A percentile compares a stretch with the other conserved stretches of the same genome.
Evolutionary conservation across 495 filamentous ascomycete species (phyloP).

Genomic region (Pseudoneurospora amorphoporcata): DNA sequence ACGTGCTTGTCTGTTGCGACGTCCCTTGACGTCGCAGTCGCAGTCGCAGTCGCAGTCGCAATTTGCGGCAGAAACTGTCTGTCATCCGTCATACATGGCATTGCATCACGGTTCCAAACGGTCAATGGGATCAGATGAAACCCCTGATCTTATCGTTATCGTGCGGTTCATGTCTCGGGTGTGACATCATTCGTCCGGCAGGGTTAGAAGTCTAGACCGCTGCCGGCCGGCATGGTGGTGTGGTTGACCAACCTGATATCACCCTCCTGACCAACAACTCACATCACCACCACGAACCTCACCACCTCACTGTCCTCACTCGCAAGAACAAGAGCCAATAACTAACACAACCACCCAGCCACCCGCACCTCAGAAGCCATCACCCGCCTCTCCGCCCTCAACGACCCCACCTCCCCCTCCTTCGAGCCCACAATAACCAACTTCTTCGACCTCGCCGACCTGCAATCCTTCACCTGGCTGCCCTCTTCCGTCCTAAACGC

Average conservation of each 20-base stretch:
- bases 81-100: not conserved
- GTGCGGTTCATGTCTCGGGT: not conserved
- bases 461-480: not conserved
- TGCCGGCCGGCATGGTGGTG: not conserved
- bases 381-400: constrained; percentile 20
- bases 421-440: constrained; percentile 34
- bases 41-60: not conserved
- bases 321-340: not conserved
- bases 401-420: constrained; percentile 32
- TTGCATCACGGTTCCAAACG: not conserved
- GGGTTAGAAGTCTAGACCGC: not conserved
- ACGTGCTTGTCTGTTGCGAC: not conserved
- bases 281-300: not conserved
- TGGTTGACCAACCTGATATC: not conserved
- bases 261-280: not conserved
- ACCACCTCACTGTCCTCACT: not conserved
- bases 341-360: not conserved
- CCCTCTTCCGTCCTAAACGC: not conserved
- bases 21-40: not conserved
- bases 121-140: not conserved
- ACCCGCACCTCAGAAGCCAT: not conserved
- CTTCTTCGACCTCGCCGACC: constrained; percentile 22
- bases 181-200: not conserved
- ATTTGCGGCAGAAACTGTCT: not conserved
- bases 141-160: not conserved